A percentile compares a stretch with the other conserved stretches of the same genome.
Evolutionary conservation across 2,329 filamentous ascomycete genomes (phyloP).

Genomic region (Venturia nashicola): DNA sequence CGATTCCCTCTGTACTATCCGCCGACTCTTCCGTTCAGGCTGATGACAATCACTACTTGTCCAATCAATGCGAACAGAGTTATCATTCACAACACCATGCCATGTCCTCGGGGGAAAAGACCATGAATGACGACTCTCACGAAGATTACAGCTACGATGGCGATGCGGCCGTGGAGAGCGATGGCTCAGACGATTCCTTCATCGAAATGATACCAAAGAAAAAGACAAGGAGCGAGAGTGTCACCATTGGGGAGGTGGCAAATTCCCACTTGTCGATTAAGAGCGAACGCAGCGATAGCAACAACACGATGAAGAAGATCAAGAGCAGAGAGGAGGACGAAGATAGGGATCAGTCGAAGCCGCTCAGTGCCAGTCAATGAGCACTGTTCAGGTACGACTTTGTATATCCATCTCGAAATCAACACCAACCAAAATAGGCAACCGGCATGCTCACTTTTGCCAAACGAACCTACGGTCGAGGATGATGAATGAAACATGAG

Average conservation of each 20-base stretch:
- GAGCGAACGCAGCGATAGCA: constrained; percentile 35
- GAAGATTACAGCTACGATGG: constrained; percentile 23
- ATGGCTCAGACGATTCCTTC: constrained; percentile 26
- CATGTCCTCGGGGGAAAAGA: neutral
- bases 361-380: neutral
- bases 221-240: constrained; percentile 26
- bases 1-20: constrained; percentile 38
- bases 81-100: neutral
- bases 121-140: constrained; percentile 15
- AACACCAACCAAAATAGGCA: neutral
- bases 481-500: neutral
- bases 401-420: neutral
- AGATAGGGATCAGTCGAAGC: neutral
- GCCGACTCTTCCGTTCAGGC: constrained; percentile 27
- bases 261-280: constrained; percentile 21
- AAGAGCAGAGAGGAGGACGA: constrained; percentile 1
- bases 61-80: neutral
- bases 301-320: constrained; percentile 36
- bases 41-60: constrained; percentile 3
- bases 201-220: constrained; percentile 26
- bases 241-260: constrained; percentile 25
- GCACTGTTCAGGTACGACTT: neutral
- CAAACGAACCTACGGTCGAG: neutral
- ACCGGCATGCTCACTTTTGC: neutral
- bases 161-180: constrained; percentile 29